Evolutionary conservation across 176 grass and related monocot genomes (phyloP).

Genomic region (Carex littledalei): DNA sequence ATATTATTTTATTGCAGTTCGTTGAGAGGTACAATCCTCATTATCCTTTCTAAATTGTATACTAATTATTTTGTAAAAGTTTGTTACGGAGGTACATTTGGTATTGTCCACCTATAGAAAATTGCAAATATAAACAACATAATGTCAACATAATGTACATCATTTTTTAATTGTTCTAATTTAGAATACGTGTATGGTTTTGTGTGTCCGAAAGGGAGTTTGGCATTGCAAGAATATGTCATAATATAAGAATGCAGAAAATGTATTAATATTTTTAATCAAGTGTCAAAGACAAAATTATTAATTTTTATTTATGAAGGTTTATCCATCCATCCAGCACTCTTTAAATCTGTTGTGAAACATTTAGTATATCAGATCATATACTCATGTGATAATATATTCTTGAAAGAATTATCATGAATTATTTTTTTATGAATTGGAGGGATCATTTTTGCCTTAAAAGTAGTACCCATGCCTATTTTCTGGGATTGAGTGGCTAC

Average conservation of each 20-base stretch:
- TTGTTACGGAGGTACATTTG: constrained; percentile 10
- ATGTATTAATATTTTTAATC: too few relatives aligned
- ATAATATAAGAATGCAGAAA: not conserved
- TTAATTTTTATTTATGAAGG: too few relatives aligned
- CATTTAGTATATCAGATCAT: too few relatives aligned
- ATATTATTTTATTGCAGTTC: not conserved
- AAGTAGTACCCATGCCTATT: not conserved
- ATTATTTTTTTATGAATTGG: not conserved
- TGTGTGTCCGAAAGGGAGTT: not conserved
- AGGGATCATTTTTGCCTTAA: not conserved
- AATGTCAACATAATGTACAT: not conserved
- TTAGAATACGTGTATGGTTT: not conserved
- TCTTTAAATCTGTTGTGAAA: too few relatives aligned
- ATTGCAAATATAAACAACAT: constrained; percentile 8
- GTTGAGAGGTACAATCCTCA: not conserved
- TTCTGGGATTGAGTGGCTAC: not conserved
- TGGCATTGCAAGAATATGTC: not conserved
- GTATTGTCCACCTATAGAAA: not conserved
- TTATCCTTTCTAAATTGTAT: not conserved
- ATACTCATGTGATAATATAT: too few relatives aligned
- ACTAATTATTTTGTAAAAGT: not conserved
- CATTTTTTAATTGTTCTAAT: not conserved
- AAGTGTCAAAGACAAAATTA: too few relatives aligned
- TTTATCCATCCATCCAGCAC: too few relatives aligned
- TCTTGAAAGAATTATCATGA: not conserved